Evolutionary conservation across 1,284 basidiomycete genomes (phyloP), one percentile per base, ranked within the genome.

Genomic region (Pholiota adiposa): DNA sequence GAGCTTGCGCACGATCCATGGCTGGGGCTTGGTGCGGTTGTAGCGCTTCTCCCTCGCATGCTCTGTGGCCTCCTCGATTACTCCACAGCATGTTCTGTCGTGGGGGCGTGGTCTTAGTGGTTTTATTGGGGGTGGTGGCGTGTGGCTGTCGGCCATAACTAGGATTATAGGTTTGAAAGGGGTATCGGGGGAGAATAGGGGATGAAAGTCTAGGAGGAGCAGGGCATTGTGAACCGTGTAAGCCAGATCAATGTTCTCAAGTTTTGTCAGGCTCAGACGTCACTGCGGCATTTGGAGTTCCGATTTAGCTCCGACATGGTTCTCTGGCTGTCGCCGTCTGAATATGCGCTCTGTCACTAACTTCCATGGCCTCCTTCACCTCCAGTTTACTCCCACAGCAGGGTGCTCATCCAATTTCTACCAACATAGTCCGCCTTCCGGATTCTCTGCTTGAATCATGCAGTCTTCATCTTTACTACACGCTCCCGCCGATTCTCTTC

Each of bases 1-100:
- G 44, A 87, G 66, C 74, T 90, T 90, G 64, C 78, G 81, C 25
- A 80, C 77, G 58, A 87, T 72, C 87, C 87, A 89, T 63, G 87
- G 83, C 67, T 86, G 86, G 2, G 83, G 80, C 65, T 77, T 80
- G 23, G 70, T 69, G 49, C 74, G 57, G 36, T 71, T 69, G 38
- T 73, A 74, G 40, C 80, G 70, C 64, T 75, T 77, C 65, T 79
- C 75, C 27, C 73, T 67, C 5, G 75, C 74, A 6, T 69, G 67
- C 49, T 70, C 62, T 16, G 74, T 72, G 14, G 79, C 78, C 61
- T 83, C 77, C 51, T 82, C 72, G 50, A 84, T 74, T 25, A 79
- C 73, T 12, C 76, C 74, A 60, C 78, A 81, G 58, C 74, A 77
- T 49, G 54, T 63, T 29, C 23, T 29, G 5, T 59, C 57, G 29